Conservation (phyloP, 73 alveolate species). For the Symbiodinium natans region DNA sequence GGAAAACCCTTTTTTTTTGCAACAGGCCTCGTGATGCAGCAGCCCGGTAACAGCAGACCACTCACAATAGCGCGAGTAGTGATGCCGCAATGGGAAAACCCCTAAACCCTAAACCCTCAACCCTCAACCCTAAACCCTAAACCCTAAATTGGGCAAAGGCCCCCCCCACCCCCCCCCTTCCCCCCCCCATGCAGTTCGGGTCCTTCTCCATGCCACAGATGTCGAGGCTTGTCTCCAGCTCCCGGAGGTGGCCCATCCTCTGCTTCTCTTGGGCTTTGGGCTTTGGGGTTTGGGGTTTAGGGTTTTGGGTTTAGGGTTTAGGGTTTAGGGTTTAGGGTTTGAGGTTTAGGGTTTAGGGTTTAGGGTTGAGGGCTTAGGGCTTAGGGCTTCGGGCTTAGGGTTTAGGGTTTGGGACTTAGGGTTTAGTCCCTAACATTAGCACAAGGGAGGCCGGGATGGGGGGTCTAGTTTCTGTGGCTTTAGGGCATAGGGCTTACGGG, state of each 20-base stretch:
- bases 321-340: neutral
- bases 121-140: too few relatives aligned
- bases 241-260: constrained; percentile 82
- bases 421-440: neutral
- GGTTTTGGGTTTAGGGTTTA: neutral
- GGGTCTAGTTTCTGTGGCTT: too few relatives aligned
- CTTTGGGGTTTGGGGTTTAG: neutral
- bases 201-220: constrained; percentile 82
- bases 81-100: too few relatives aligned
- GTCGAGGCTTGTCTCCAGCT: constrained; percentile 38
- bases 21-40: too few relatives aligned
- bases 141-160: too few relatives aligned
- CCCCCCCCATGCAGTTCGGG: neutral
- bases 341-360: neutral
- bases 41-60: too few relatives aligned
- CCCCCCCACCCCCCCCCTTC: too few relatives aligned
- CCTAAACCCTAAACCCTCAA: too few relatives aligned
- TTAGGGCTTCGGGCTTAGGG: neutral
- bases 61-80: too few relatives aligned
- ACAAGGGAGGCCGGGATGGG: too few relatives aligned
- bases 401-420: neutral
- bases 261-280: neutral
- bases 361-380: neutral
- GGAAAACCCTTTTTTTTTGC: too few relatives aligned
- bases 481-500: too few relatives aligned